A percentile compares a stretch with the other conserved stretches of the same genome.
phyloP scores from a whole-genome alignment of 768 basidiomycete genomes.

The Hydnomerulius pinastri region DNA sequence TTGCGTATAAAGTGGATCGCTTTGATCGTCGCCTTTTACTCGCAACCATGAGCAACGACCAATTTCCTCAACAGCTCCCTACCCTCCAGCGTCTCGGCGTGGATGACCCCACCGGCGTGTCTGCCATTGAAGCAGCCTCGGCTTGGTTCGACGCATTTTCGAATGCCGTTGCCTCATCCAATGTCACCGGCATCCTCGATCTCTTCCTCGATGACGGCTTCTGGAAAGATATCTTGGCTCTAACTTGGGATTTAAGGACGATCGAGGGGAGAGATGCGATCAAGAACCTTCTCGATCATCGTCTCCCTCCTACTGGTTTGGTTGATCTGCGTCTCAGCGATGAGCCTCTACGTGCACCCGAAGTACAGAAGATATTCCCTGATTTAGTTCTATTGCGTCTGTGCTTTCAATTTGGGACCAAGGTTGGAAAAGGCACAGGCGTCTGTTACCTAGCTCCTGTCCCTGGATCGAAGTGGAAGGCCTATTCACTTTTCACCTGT shows the following conservation, averaged over 20 bases:
- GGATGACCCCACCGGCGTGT: constrained; percentile 18
- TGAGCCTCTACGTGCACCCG: constrained; percentile 26
- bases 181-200: constrained; percentile 20
- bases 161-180: constrained; percentile 16
- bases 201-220: constrained; percentile 34
- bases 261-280: constrained; percentile 43
- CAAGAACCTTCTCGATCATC: constrained; percentile 40
- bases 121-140: constrained; percentile 22
- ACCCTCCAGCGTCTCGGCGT: constrained; percentile 30
- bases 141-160: constrained; percentile 29
- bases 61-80: constrained; percentile 28
- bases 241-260: constrained; percentile 60
- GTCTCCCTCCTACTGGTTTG: constrained; percentile 30
- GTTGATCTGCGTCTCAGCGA: constrained; percentile 19
- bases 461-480: constrained; percentile 53
- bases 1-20: background rate
- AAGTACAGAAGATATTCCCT: constrained; percentile 43
- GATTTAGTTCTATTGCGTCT: constrained; percentile 61
- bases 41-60: constrained; percentile 18
- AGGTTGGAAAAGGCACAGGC: constrained; percentile 51
- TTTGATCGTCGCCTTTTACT: background rate
- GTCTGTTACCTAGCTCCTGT: constrained; percentile 55
- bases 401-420: constrained; percentile 55
- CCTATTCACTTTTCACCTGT: constrained; percentile 58
- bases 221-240: constrained; percentile 55